Percentiles rank a stretch among this genome's conserved stretches.
Conservation (phyloP, 176 grass and related monocot genomes). For the Luzula sylvatica region DNA sequence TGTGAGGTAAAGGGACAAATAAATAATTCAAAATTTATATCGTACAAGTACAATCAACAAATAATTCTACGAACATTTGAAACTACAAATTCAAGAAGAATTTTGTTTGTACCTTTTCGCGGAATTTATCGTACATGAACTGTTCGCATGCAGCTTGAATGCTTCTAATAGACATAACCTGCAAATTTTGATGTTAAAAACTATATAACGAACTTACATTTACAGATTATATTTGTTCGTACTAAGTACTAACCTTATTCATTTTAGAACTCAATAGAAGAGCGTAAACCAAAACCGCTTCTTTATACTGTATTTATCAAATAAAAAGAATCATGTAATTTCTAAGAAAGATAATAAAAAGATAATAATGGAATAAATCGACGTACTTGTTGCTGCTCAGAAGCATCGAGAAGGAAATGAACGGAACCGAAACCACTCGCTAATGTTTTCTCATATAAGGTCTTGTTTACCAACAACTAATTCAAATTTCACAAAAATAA, state of each 20-base stretch:
- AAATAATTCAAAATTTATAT: not conserved
- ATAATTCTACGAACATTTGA: not conserved
- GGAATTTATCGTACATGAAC: slow-evolving; percentile 75
- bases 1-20: slow-evolving; percentile 15
- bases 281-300: slow-evolving; percentile 79
- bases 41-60: too few species aligned
- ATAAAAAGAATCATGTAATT: not conserved
- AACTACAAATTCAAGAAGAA: not conserved
- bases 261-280: slow-evolving; percentile 53
- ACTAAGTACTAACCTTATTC: slow-evolving; percentile 39
- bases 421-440: slow-evolving; percentile 93
- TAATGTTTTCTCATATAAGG: slow-evolving; percentile 84
- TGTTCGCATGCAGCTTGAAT: slow-evolving; percentile 51
- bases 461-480: slow-evolving; percentile 94
- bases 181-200: too few species aligned
- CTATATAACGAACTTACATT: too few species aligned
- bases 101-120: slow-evolving; percentile 40
- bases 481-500: slow-evolving; percentile 9
- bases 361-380: not conserved
- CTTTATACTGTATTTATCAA: slow-evolving; percentile 57
- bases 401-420: slow-evolving; percentile 95
- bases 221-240: too few species aligned
- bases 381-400: slow-evolving; percentile 89
- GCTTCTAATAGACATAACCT: slow-evolving; percentile 49
- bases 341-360: not conserved